These are phyloP conservation scores for Colletotrichum chrysophilum DNA, from an alignment of 2,329 filamentous ascomycete genomes.

Conservation along the genomic window DNA sequence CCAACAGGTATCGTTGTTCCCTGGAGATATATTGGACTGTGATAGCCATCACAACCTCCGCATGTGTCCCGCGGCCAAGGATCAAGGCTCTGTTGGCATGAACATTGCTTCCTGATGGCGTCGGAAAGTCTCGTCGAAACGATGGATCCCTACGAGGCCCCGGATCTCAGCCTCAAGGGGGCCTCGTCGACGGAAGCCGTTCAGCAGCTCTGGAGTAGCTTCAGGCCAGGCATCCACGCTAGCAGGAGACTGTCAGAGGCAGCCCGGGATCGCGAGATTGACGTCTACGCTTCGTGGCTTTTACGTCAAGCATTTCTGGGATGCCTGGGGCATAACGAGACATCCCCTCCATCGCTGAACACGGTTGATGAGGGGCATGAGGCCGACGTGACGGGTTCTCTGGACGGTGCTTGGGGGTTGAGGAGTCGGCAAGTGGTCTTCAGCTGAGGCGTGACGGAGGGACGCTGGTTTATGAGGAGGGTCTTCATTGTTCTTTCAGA, in stretches of 20 bases:
- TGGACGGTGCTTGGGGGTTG: not conserved
- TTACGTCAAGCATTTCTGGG: not conserved
- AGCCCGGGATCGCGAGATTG: not conserved
- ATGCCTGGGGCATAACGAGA: accelerated
- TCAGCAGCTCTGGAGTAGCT: not conserved
- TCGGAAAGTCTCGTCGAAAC: not conserved
- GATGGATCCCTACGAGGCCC: not conserved
- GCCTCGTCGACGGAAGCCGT: not conserved
- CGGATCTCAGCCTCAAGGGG: not conserved
- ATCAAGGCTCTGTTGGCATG: not conserved
- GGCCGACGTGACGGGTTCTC: accelerated
- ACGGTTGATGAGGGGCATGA: accelerated
- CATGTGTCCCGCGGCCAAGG: not conserved
- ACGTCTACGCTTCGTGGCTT: not conserved
- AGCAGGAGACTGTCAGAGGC: not conserved
- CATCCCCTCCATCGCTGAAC: not conserved
- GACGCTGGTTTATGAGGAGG: not conserved
- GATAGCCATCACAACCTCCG: not conserved
- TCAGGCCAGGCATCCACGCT: not conserved
- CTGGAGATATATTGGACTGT: not conserved
- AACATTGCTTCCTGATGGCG: not conserved
- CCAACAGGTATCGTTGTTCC: not conserved
- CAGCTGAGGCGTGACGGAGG: accelerated
- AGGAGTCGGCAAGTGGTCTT: not conserved
- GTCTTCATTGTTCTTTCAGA: not conserved